Evolutionary conservation across 805 yeast species (phyloP).

Genomic region (Candida multigemmis): DNA sequence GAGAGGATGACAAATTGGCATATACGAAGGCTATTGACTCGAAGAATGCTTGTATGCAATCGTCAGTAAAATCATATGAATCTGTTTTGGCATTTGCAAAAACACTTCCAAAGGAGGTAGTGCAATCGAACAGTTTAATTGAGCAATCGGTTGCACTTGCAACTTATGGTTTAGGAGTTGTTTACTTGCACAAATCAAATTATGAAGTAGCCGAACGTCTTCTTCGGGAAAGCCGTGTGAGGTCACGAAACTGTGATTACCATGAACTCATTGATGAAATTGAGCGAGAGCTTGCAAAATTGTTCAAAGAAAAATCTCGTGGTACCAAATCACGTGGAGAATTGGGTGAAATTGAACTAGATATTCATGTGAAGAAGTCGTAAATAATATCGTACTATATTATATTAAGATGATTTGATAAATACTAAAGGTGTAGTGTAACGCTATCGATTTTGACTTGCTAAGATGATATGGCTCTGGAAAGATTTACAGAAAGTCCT

Average conservation of each 20-base stretch:
- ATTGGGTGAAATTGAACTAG: no score
- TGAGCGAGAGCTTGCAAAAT: slow-evolving; percentile 55
- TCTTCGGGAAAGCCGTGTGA: slow-evolving; percentile 58
- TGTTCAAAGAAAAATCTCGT: slow-evolving; percentile 30
- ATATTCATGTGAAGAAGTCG: no score
- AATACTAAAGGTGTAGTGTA: no score
- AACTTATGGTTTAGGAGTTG: slow-evolving; percentile 79
- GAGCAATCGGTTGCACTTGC: slow-evolving; percentile 71
- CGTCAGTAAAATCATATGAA: slow-evolving; percentile 24
- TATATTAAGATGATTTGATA: no score
- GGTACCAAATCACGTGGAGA: no score
- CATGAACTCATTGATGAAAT: slow-evolving; percentile 53
- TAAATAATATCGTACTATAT: no score
- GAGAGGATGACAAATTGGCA: slow-evolving; percentile 16
- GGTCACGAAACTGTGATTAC: slow-evolving; percentile 62
- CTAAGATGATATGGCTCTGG: no score
- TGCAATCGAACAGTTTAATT: slow-evolving; percentile 16
- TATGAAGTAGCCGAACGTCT: slow-evolving; percentile 49
- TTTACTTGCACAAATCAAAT: slow-evolving; percentile 52
- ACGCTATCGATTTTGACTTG: no score
- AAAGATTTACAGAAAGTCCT: no score
- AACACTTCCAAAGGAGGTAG: slow-evolving; percentile 16
- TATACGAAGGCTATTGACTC: slow-evolving; percentile 10
- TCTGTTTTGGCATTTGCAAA: slow-evolving; percentile 25
- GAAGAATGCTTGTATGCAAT: slow-evolving; percentile 15